phyloP scores from a whole-genome alignment of 208 protist genomes.

The Leishmania amazonensis region DNA sequence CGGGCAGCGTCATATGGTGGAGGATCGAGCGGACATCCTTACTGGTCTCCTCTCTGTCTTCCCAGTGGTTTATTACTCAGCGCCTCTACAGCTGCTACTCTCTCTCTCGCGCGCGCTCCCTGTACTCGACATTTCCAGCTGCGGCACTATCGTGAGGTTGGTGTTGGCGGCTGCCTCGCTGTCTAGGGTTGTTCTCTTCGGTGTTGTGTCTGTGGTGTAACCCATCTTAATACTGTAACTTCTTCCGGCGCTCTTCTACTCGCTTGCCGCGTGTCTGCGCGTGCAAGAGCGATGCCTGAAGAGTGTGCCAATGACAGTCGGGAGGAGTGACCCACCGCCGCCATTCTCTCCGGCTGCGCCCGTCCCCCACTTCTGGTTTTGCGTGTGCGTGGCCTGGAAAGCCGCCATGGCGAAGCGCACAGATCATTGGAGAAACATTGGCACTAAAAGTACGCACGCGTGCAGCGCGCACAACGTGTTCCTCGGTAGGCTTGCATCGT shows the following conservation, averaged over 20 bases:
- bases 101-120: not conserved
- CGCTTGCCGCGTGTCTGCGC: not conserved
- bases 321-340: not conserved
- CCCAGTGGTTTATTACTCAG: not conserved
- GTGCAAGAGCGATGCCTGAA: not conserved
- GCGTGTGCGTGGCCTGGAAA: not conserved
- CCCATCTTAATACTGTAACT: not conserved
- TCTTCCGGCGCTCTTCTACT: not conserved
- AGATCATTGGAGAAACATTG: no score
- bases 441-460: not conserved
- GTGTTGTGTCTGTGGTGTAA: not conserved
- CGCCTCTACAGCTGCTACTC: not conserved
- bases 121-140: not conserved
- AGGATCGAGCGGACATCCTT: not conserved
- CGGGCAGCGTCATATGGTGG: not conserved
- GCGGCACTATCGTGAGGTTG: not conserved
- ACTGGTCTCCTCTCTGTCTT: not conserved
- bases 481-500: not conserved
- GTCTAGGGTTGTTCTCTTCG: not conserved
- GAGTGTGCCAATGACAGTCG: not conserved
- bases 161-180: not conserved
- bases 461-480: not conserved
- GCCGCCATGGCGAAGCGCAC: no score
- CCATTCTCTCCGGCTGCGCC: no score
- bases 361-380: not conserved